A percentile compares a stretch with the other conserved stretches of the same genome.
phyloP scores from a whole-genome alignment of 441 rosid species.

The Populus hybrid region DNA sequence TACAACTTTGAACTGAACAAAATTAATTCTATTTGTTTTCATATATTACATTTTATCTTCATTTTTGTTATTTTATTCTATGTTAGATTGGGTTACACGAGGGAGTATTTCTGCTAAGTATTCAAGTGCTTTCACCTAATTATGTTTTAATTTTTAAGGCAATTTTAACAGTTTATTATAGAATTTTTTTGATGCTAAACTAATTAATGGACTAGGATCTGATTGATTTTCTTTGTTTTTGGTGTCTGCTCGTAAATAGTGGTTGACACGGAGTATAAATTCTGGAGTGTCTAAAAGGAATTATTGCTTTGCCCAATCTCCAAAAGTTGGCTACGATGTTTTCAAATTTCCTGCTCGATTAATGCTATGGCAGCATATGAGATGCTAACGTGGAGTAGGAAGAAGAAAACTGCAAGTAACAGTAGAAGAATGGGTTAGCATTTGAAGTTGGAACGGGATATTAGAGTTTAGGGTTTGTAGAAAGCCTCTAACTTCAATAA shows the following conservation, averaged over 20 bases:
- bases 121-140: not conserved
- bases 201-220: constrained; percentile 14
- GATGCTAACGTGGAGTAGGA: not conserved
- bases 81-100: constrained; percentile 3
- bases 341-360: not conserved
- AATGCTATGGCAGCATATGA: not conserved
- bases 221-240: constrained; percentile 1
- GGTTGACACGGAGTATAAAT: not conserved
- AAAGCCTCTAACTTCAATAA: not conserved
- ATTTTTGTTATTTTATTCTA: not conserved
- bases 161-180: not conserved
- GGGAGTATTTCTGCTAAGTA: constrained; percentile 7
- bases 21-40: not conserved
- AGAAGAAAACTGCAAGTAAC: not conserved
- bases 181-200: not conserved
- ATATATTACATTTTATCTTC: not conserved
- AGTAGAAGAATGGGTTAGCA: no score
- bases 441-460: not conserved
- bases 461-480: not conserved
- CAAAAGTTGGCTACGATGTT: not conserved
- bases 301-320: not conserved
- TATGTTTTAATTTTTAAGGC: not conserved
- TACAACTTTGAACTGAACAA: not conserved
- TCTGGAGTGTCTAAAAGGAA: not conserved
- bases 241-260: not conserved